These are phyloP conservation scores for Tricholoma bakamatsutake DNA, from an alignment of 768 basidiomycete species.

Conservation along the genomic window DNA sequence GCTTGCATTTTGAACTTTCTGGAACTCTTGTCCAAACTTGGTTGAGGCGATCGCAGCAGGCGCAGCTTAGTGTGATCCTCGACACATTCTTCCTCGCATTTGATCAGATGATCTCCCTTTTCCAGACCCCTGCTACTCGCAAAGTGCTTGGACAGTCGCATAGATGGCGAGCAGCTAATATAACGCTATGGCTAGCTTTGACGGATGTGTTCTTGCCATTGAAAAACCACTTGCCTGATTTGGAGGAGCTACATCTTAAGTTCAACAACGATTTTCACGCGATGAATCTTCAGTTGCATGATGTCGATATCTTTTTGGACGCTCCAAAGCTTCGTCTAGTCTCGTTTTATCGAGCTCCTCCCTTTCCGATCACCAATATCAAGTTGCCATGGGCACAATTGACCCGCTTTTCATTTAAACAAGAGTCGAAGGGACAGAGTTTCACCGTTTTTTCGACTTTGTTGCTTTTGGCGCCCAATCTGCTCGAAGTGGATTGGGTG, in stretches of 20 bases:
- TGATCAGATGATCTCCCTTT: not conserved
- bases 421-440: not conserved
- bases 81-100: not conserved
- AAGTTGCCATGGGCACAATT: not conserved
- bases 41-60: not conserved
- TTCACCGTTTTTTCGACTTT: not conserved
- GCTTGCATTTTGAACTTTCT: not conserved
- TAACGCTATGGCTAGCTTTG: not conserved
- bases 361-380: not conserved
- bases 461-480: not conserved
- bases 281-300: not conserved
- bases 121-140: not conserved
- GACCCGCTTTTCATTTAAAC: not conserved
- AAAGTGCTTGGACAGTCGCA: not conserved
- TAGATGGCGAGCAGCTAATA: not conserved
- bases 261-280: not conserved
- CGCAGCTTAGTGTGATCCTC: not conserved
- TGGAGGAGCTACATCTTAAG: not conserved
- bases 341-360: not conserved
- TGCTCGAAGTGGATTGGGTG: not conserved
- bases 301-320: not conserved
- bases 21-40: not conserved
- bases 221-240: not conserved
- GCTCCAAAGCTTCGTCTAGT: not conserved
- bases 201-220: not conserved